Evolutionary conservation across 1,284 basidiomycete species (phyloP), one percentile per base, ranked within the genome.

Genomic region (Neonothopanus nambi): DNA sequence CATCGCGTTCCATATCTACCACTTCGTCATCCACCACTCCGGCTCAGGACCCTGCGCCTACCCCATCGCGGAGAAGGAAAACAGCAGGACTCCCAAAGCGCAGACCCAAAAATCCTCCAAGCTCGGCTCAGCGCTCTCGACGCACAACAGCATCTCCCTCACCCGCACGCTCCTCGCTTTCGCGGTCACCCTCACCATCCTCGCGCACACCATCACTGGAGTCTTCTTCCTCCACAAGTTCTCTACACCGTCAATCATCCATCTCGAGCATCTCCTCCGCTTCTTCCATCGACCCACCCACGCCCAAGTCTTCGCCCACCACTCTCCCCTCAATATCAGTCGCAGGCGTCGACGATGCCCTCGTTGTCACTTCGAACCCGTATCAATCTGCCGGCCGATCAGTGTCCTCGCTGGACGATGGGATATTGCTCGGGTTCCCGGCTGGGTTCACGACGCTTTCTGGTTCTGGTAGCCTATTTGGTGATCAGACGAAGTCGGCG

Each of bases 31-130:
- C 18, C 30, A 9, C 28, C 7, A n/a, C 33, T 13, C 26, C 35
- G 13, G 41, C 24, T 13, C 35, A 28, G 18, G 28, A 17, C 17
- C 26, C 42, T 13, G 41, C 37, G 18, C 21, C 7, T 8, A 23
- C 18, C 2, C 17, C 9, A 15, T 20, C 30, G 18, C 20, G 28
- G 26, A 28, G 12, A 17, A 53, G 17, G 28, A 51, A 51, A 20
- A 33, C 37, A 3, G 46, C 52, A 43, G 45, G 38, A 9, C 28
- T 47, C 2, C 52, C 52, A 13, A 54, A 40, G 13, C 20, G 52
- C 8, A 43, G 24, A 17, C 52, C 52, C 3, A 42, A 24, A 21
- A 46, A 54, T 37, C 38, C 52, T 15, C 45, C 46, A 6, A 37
- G 17, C 33, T 17, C 23, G 35, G 30, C 48, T 4, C 21, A 21